phyloP scores from a whole-genome alignment of 352 stramenopile species.

The Elongisporangium anandrum region DNA sequence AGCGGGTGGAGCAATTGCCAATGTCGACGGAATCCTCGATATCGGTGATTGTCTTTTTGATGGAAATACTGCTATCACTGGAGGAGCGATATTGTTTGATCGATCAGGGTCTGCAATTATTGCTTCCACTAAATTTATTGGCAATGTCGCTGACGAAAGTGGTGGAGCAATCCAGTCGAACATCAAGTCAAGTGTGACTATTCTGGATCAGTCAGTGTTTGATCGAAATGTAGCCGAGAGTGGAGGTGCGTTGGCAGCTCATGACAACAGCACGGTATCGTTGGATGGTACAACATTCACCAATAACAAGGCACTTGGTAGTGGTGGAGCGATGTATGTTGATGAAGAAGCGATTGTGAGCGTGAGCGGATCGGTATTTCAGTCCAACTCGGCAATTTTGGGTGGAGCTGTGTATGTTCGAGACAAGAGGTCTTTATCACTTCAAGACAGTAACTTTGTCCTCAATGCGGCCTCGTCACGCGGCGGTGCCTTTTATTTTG shows the following conservation, averaged over 20 bases:
- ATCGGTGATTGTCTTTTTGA: constrained; percentile 23
- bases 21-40: constrained; percentile 29
- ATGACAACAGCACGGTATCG: constrained; percentile 8
- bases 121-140: constrained; percentile 19
- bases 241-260: constrained; percentile 21
- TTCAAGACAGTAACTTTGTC: constrained; percentile 18
- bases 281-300: constrained; percentile 13
- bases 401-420: constrained; percentile 40
- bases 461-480: constrained; percentile 29
- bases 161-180: constrained; percentile 35
- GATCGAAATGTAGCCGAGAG: constrained; percentile 28
- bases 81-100: constrained; percentile 41
- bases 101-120: constrained; percentile 19
- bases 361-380: constrained; percentile 13
- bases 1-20: constrained; percentile 39
- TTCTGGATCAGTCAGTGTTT: constrained; percentile 19
- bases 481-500: constrained; percentile 49
- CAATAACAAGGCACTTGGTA: constrained; percentile 14
- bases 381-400: constrained; percentile 20
- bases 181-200: constrained; percentile 13
- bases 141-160: constrained; percentile 39
- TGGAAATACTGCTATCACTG: constrained; percentile 46
- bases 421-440: constrained; percentile 5
- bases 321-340: constrained; percentile 33
- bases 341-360: constrained; percentile 17